Percentiles rank a stretch among this genome's conserved stretches.
These are phyloP conservation scores for Thelonectria rubi DNA, from an alignment of 2,329 filamentous ascomycete species.

Conservation along the genomic window DNA sequence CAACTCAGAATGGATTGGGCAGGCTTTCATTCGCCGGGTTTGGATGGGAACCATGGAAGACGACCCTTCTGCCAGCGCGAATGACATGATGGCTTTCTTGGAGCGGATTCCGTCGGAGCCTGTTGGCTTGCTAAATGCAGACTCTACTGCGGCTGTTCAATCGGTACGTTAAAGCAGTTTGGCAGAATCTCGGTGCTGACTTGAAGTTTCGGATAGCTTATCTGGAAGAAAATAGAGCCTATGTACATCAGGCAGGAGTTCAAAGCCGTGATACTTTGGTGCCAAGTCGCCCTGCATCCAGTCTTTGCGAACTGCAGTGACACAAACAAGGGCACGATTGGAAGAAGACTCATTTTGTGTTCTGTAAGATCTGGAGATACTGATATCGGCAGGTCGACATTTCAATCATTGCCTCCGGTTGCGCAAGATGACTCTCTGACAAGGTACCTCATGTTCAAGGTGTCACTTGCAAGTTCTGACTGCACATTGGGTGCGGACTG, in stretches of 20 bases:
- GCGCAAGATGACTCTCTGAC: conserved; percentile 71
- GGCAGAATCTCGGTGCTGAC: conserved; percentile 24
- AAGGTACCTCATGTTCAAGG: conserved; percentile 78
- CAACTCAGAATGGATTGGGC: conserved; percentile 71
- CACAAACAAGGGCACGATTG: conserved; percentile 72
- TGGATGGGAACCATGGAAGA: conserved; percentile 67
- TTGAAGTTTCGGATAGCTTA: conserved; percentile 59
- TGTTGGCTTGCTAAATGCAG: conserved; percentile 60
- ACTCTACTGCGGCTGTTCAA: conserved; percentile 73
- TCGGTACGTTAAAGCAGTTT: conserved; percentile 59
- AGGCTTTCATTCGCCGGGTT: conserved; percentile 71
- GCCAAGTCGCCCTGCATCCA: conserved; percentile 70
- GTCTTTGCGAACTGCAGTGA: conserved; percentile 73
- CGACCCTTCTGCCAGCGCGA: conserved; percentile 40
- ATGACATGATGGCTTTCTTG: conserved; percentile 40
- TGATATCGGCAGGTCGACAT: conserved; percentile 48
- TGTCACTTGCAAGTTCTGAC: conserved; percentile 69
- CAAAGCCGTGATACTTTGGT: conserved; percentile 73
- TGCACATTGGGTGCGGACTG: conserved; percentile 68
- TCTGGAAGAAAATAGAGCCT: conserved; percentile 82
- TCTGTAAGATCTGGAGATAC: conserved; percentile 60
- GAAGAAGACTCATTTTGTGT: conserved; percentile 78
- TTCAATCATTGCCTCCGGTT: conserved; percentile 66
- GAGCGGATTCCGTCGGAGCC: conserved; percentile 51
- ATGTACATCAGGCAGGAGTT: conserved; percentile 62